These are phyloP conservation scores for Ceriops tagal DNA, from an alignment of 345 rosid genomes.

Conservation along the genomic window DNA sequence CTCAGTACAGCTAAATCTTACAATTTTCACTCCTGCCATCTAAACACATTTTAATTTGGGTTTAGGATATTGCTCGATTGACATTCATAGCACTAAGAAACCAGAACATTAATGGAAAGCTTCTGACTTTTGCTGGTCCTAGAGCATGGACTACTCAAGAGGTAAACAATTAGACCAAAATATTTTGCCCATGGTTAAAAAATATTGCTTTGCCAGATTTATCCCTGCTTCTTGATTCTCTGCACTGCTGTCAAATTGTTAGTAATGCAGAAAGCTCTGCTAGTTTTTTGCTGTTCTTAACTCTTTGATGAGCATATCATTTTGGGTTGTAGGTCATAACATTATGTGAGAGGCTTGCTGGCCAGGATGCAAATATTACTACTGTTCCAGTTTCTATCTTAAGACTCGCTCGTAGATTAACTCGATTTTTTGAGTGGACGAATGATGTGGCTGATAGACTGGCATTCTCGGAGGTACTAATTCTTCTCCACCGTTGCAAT, in stretches of 20 bases:
- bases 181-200: slow-evolving; percentile 1
- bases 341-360: slow-evolving; percentile 90
- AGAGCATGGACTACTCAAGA: slow-evolving; percentile 98
- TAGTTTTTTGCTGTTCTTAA: not conserved
- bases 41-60: slow-evolving; percentile 6
- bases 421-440: slow-evolving; percentile 87
- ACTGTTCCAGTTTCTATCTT: slow-evolving; percentile 85
- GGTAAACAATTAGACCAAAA: slow-evolving; percentile 36
- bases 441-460: slow-evolving; percentile 92
- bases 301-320: not conserved
- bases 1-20: not conserved
- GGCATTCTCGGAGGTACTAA: slow-evolving; percentile 87
- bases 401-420: slow-evolving; percentile 73
- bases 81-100: slow-evolving; percentile 82
- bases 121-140: slow-evolving; percentile 93
- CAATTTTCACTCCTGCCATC: not conserved
- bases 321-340: slow-evolving; percentile 66
- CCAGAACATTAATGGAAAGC: slow-evolving; percentile 63
- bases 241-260: not conserved
- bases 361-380: slow-evolving; percentile 97
- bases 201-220: not conserved
- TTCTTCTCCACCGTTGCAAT: not conserved
- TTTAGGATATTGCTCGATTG: slow-evolving; percentile 86
- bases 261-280: too few species aligned
- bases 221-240: not conserved